Base-by-base conservation (phyloP, 139 green algal species). In the Diplosphaera chodatii region DNA sequence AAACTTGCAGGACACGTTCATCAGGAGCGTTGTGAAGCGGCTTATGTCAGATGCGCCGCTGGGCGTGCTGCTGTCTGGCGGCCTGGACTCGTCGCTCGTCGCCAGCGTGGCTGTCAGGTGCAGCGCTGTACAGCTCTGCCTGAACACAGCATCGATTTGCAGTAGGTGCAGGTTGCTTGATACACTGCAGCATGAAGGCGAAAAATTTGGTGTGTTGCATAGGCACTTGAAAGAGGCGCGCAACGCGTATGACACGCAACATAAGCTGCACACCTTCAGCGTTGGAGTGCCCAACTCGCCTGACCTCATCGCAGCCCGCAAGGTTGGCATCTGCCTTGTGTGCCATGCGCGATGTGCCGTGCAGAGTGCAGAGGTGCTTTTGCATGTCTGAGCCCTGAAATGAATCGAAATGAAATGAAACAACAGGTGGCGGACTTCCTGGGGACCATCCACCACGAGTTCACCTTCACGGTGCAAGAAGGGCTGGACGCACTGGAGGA, bases 11-110 rank as follows among this genome's bases (percentile, higher is more conserved):
- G 70, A 87, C 28, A 80, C 87, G 0, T 91, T 97, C 71, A 84
- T 92, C 65, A 78, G 85, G 29, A 80, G 92, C 13, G 92, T 97
- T 62, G 83, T 90, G 48, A 97, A 97, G 86, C 82, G 94, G 48
- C 85, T 99, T 16, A 99, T 99, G 95, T 89, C 83, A 22, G 95
- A 99, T 69, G 95, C 96, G 32, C 91, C 95, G 32, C 81, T 97
- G 80, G 93, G 89, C 62, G 85, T 99, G 72, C 83, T 98, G 59
- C 88, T 99, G n/a, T 97, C 88, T 30, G 95, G 95, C 20, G 95
- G 95, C 23, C 82, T 97, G 48, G 92, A 97, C 87, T 97, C 90
- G 29, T 95, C 86, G 22, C 86, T 99, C 27, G 92, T 99, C 13
- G 89, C 93, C 13, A 70, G 81, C 23, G 86, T 98, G 21, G 86